Evolutionary conservation across 768 basidiomycete genomes (phyloP).

Genomic region (Infundibulicybe gibba): DNA sequence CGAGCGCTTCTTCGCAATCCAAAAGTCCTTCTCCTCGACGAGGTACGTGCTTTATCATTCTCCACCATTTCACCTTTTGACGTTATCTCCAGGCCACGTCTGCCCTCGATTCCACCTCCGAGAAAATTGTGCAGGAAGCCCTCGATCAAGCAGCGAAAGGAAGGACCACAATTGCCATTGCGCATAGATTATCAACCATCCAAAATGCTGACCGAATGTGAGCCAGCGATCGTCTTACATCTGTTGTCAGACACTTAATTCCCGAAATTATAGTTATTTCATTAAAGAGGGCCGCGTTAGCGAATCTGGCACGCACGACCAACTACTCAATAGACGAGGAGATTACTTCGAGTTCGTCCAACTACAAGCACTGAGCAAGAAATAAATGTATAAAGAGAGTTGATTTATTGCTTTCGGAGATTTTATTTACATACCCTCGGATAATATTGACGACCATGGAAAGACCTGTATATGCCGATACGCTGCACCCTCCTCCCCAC

Average conservation of each 20-base stretch:
- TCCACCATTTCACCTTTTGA: conserved; percentile 7
- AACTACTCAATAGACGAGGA: conserved; percentile 61
- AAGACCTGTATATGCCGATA: no score
- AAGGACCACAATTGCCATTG: conserved; percentile 92
- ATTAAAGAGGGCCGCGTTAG: conserved; percentile 83
- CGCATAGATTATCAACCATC: conserved; percentile 90
- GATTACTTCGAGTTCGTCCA: conserved; percentile 89
- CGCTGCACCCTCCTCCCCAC: no score
- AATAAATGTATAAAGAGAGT: conserved; percentile 16
- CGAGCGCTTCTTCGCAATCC: conserved; percentile 88
- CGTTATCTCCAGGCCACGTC: conserved; percentile 61
- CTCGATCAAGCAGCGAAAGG: conserved; percentile 91
- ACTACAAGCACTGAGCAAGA: conserved; percentile 67
- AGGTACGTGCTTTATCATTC: conserved; percentile 28
- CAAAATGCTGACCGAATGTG: conserved; percentile 90
- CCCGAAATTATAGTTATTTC: conserved; percentile 59
- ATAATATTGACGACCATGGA: no score
- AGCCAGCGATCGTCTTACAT: conserved; percentile 20
- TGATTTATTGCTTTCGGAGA: neutral
- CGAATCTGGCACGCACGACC: conserved; percentile 87
- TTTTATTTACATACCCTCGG: neutral
- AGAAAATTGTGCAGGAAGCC: conserved; percentile 93
- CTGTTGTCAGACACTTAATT: conserved; percentile 6
- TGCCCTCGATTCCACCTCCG: conserved; percentile 86
- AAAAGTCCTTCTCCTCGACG: conserved; percentile 85